A percentile compares a stretch with the other conserved stretches of the same genome.
Evolutionary conservation across 202 grass and related monocot species (phyloP).

Genomic region (Zizania palustris): DNA sequence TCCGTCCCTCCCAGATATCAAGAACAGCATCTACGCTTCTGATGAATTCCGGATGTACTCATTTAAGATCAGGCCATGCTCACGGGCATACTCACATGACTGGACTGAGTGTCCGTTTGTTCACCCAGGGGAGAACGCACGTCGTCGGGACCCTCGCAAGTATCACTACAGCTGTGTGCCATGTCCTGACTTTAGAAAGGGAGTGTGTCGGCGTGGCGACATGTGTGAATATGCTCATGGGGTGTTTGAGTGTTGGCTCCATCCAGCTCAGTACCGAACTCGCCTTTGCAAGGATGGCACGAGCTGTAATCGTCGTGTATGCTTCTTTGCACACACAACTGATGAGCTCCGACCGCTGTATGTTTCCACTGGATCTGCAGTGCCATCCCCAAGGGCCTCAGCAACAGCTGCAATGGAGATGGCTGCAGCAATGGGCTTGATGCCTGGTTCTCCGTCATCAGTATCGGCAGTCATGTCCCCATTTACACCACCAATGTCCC

Average conservation of each 20-base stretch:
- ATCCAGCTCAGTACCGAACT: conserved; percentile 91
- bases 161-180: conserved; percentile 94
- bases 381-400: conserved; percentile 72
- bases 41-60: conserved; percentile 97
- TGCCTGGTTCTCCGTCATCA: conserved; percentile 78
- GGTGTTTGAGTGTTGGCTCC: conserved; percentile 96
- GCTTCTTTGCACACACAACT: conserved; percentile 83
- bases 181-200: conserved; percentile 85
- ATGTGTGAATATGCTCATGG: conserved; percentile 96
- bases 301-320: conserved; percentile 66
- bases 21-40: conserved; percentile 80
- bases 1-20: conserved; percentile 81
- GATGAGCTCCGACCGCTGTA: conserved; percentile 81
- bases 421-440: conserved; percentile 72
- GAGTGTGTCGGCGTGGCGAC: conserved; percentile 71
- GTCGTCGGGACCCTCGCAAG: conserved; percentile 81
- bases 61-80: conserved; percentile 90
- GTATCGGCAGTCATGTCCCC: conserved; percentile 58
- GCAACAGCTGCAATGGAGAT: conserved; percentile 78
- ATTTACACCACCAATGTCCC: conserved; percentile 73
- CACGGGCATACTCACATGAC: conserved; percentile 85
- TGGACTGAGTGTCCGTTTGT: conserved; percentile 97
- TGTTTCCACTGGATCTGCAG: conserved; percentile 75
- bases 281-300: conserved; percentile 90
- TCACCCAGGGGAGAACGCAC: conserved; percentile 87